Evolutionary conservation across 2,329 filamentous ascomycete species (phyloP), one percentile per base, ranked within the genome.

Genomic region (Colletotrichum falcatum): DNA sequence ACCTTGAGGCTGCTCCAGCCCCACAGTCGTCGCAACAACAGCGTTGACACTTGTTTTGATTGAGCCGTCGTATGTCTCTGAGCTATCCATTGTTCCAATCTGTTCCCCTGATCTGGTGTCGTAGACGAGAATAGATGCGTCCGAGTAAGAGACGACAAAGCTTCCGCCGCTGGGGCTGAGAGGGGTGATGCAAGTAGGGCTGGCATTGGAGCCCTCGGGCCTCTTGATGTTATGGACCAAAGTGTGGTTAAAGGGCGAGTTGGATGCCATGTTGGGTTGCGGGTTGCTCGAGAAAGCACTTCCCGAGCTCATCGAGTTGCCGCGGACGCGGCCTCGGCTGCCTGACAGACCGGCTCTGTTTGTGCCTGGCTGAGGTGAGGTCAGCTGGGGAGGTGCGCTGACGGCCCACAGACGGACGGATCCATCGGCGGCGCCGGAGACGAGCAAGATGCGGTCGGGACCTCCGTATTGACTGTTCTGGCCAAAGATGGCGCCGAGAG

Each of bases 401-500:
- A 98, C 92, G 26, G 95, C 94, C 96, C 96, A 99, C 26, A 99
- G 89, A 75, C 97, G 93, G 69, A 98, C 92, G 4, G 91, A 93
- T 12, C 95, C 95, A 78, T 99, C 96, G 9, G 96, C 94, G 8
- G 92, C 93, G 53, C 96, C 96, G 7, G 95, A 97, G 3, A 91
- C 95, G n/a, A 99, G 87, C 35, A 98, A 83, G 61, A 98, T 93
- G 23, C 95, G 89, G 77, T 98, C 96, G 1, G 94, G 85, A 12
- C 90, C 92, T 37, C 95, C 95, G 76, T 93, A 93, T 53, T 90
- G 88, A 77, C 86, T 92, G 71, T 88, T 88, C 65, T 89, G 90
- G 20, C 95, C 94, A 77, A 98, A 97, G 2, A 98, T 87, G 35
- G 91, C 86, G 3, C 92, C 93, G 23, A 94, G 87, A 0, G 93